Evolutionary conservation across 1,284 basidiomycete genomes (phyloP).

Genomic region (Sporisorium scitamineum): DNA sequence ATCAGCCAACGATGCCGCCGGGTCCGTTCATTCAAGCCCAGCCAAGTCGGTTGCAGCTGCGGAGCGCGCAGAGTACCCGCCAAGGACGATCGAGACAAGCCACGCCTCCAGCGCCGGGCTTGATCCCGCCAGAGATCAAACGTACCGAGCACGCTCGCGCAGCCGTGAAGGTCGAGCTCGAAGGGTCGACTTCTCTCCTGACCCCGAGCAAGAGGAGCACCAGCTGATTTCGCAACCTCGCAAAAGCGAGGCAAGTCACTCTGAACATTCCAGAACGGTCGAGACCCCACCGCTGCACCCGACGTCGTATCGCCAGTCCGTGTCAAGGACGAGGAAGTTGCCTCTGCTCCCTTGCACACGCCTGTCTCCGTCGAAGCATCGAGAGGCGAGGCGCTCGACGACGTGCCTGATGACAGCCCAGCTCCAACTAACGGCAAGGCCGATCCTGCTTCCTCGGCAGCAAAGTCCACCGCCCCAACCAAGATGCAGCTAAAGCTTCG

Average conservation of each 20-base stretch:
- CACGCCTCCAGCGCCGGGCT: conserved; percentile 24
- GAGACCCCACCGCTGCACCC: not conserved
- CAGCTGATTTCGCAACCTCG: conserved; percentile 2
- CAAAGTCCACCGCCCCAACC: conserved; percentile 18
- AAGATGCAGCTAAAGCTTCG: conserved; percentile 50
- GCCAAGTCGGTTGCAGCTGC: conserved; percentile 23
- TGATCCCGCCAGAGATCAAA: conserved; percentile 34
- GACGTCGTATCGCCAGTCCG: conserved; percentile 15
- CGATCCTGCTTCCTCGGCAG: conserved; percentile 2
- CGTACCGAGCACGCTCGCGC: conserved; percentile 6
- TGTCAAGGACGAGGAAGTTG: conserved; percentile 29
- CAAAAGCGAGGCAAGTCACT: not conserved
- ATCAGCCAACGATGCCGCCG: conserved; percentile 28
- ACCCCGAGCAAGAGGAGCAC: conserved; percentile 20
- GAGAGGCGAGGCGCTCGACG: not conserved
- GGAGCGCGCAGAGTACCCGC: conserved; percentile 10
- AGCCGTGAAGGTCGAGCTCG: conserved; percentile 19
- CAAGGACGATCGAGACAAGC: conserved; percentile 1
- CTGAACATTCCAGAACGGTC: not conserved
- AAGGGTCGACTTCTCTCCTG: conserved; percentile 23
- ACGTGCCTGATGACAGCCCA: conserved; percentile 3
- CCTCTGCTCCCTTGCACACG: conserved; percentile 13
- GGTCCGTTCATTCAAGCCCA: conserved; percentile 28
- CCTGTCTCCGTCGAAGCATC: not conserved
- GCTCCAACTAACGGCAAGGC: conserved; percentile 10